Evolutionary conservation across 2,329 filamentous ascomycete species (phyloP), one percentile per base, ranked within the genome.

Genomic region (Trichophyton rubrum): DNA sequence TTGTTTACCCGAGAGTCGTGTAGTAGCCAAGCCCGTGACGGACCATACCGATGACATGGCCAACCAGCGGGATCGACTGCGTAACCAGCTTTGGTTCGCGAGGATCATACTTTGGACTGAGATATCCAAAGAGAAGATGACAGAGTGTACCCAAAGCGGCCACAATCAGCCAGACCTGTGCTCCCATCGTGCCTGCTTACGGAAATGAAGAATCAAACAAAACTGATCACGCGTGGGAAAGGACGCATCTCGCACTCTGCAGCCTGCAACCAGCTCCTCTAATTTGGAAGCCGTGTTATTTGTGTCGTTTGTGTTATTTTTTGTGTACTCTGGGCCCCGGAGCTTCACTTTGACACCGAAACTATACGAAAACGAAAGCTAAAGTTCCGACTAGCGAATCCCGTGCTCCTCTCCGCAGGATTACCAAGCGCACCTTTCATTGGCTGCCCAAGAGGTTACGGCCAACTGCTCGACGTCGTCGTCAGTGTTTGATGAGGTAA

Each of bases 11-110:
- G n/a, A 63, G 57, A 55, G 57, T 2, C 47, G 40, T 38, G 47
- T 65, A 70, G 43, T 72, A 70, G 11, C 59, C 55, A 2, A 68
- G 20, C 0, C 69, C 69, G 60, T 69, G 53, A 13, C 62, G 58
- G 6, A 69, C 13, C 6, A 71, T 41, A 1, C 65, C 67, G 15
- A 69, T 41, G 13, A 67, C 3, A 59, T 72, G 70, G 8, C 70
- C 68, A 45, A 71, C 43, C 2, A 70, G n/a, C 1, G 69, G 70
- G 40, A 71, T 66, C 3, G 47, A 38, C 27, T 58, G 60, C 7
- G 51, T 49, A 24, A 69, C 59, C 9, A 61, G 20, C 6, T 8
- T 17, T 9, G 43, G 43, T 20, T 47, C 43, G 20, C 9, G 43
- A 8, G 43, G 20, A 8, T 47, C n/a, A 24, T 20, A 20, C 20